Percentiles rank a stretch among this genome's conserved stretches.
Conservation (phyloP, 75 land plant species). For the Picea glauca region DNA sequence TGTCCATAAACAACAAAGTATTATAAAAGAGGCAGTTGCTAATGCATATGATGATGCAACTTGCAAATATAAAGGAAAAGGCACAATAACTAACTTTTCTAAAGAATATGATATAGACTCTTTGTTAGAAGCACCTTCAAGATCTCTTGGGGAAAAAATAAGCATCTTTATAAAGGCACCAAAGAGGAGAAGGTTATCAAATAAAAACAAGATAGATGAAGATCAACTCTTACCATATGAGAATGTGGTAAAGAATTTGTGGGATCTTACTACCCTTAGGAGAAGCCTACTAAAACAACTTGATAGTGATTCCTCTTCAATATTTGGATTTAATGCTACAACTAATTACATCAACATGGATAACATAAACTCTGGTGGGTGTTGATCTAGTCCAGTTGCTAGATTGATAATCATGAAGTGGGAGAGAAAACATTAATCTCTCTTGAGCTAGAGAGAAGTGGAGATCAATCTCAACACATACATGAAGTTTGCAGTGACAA, state of each 20-base stretch:
- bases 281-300: neutral
- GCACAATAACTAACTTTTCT: conserved; percentile 31
- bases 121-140: conserved; percentile 5
- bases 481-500: neutral
- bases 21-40: conserved; percentile 33
- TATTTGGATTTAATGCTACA: neutral
- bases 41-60: conserved; percentile 41
- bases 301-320: neutral
- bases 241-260: neutral
- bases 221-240: neutral
- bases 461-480: neutral
- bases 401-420: neutral
- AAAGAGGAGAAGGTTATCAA: conserved; percentile 16
- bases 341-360: neutral
- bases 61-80: conserved; percentile 21
- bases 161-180: conserved; percentile 2
- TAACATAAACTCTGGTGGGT: neutral
- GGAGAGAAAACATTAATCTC: neutral
- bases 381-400: neutral
- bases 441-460: no score
- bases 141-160: neutral
- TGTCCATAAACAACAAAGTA: no score
- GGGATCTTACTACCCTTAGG: neutral
- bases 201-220: conserved; percentile 15
- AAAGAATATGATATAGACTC: conserved; percentile 8